Conservation (phyloP, 306 rosid genomes). For the Erythrophleum fordii region DNA sequence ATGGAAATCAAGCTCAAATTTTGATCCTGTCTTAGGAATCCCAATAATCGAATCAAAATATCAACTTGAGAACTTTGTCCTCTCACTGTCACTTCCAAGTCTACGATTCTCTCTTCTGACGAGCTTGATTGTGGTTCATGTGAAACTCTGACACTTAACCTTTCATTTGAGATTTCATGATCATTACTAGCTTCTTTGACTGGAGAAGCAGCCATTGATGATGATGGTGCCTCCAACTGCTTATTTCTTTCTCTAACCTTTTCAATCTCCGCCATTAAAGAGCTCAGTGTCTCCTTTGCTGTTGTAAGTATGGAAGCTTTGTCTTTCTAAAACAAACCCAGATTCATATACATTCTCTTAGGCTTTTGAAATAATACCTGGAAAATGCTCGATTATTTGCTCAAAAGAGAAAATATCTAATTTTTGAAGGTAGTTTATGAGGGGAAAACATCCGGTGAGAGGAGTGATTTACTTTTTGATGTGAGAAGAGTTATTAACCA, state of each 20-base stretch:
- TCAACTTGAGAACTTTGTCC: slow-evolving; percentile 56
- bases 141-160: slow-evolving; percentile 51
- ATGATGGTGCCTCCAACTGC: not conserved
- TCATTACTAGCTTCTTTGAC: not conserved
- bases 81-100: slow-evolving; percentile 64
- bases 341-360: not conserved
- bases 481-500: too few species aligned
- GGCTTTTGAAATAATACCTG: not conserved
- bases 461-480: too few species aligned
- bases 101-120: slow-evolving; percentile 50
- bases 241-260: slow-evolving; percentile 1
- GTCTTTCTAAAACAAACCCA: slow-evolving; percentile 21
- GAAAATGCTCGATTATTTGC: not conserved
- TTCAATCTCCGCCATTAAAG: not conserved
- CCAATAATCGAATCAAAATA: slow-evolving; percentile 61
- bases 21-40: slow-evolving; percentile 58
- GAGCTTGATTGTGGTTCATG: slow-evolving; percentile 56
- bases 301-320: slow-evolving; percentile 9
- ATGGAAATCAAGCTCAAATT: slow-evolving; percentile 64
- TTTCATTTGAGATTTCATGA: slow-evolving; percentile 42
- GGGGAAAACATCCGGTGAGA: too few species aligned
- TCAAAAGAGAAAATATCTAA: not conserved
- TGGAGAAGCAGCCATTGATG: not conserved
- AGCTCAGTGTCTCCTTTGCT: not conserved
- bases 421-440: not conserved